phyloP scores from a whole-genome alignment of 129 eudicot species.

The Flaveria linearis region DNA sequence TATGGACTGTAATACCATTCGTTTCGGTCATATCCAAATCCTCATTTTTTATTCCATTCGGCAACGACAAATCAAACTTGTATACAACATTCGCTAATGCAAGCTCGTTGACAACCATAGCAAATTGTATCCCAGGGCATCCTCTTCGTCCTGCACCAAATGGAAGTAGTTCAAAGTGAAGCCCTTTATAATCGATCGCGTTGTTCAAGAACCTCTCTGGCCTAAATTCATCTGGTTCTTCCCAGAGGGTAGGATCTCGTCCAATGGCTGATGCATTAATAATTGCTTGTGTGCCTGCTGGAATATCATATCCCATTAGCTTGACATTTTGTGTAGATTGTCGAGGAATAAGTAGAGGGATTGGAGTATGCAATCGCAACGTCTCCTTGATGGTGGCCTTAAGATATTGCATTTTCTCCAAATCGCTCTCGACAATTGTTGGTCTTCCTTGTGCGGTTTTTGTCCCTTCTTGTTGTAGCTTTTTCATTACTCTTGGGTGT shows the following conservation, averaged over 20 bases:
- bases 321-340: slow-evolving; percentile 44
- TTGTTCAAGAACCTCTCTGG: slow-evolving; percentile 39
- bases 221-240: slow-evolving; percentile 36
- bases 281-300: slow-evolving; percentile 47
- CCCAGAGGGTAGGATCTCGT: slow-evolving; percentile 39
- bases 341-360: slow-evolving; percentile 49
- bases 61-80: slow-evolving; percentile 49
- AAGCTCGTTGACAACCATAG: slow-evolving; percentile 43
- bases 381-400: slow-evolving; percentile 64
- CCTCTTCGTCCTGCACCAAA: slow-evolving; percentile 47
- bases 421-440: slow-evolving; percentile 44
- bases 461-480: slow-evolving; percentile 51
- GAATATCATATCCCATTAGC: slow-evolving; percentile 55
- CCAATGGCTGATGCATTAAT: slow-evolving; percentile 69
- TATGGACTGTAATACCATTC: slow-evolving; percentile 22
- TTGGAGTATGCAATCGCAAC: slow-evolving; percentile 50
- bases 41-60: slow-evolving; percentile 40
- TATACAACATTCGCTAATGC: slow-evolving; percentile 56
- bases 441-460: slow-evolving; percentile 34
- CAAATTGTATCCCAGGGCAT: slow-evolving; percentile 67
- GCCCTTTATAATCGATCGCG: slow-evolving; percentile 26
- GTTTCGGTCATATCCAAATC: slow-evolving; percentile 62
- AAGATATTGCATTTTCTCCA: slow-evolving; percentile 59
- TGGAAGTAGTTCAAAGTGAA: slow-evolving; percentile 37
- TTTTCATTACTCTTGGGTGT: slow-evolving; percentile 49